Conservation (phyloP, 257 asterid species). For the Petunia axillaris region DNA sequence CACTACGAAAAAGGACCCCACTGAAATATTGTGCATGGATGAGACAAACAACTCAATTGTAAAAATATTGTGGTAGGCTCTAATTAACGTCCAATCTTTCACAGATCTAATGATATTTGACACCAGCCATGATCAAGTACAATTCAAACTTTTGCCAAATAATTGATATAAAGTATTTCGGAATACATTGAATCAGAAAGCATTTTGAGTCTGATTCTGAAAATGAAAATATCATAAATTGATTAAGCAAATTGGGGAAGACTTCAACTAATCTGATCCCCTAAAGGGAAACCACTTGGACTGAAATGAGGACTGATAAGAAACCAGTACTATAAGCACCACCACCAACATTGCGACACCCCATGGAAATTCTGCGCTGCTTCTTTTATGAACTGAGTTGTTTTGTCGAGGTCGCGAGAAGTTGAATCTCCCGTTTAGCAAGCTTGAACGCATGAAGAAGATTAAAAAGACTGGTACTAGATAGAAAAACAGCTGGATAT, state of each 20-base stretch:
- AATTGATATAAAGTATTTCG: no score
- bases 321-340: constrained; percentile 55
- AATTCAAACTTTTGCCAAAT: no score
- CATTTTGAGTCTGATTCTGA: no score
- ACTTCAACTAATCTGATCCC: constrained; percentile 37
- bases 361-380: constrained; percentile 59
- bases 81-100: no score
- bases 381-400: constrained; percentile 24
- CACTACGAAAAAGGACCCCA: no score
- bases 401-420: constrained; percentile 31
- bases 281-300: constrained; percentile 54
- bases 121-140: no score
- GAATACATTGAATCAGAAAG: no score
- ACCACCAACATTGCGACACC: constrained; percentile 53
- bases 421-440: constrained; percentile 36
- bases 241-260: background rate
- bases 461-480: constrained; percentile 50
- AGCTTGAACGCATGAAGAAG: constrained; percentile 41
- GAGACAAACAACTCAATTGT: no score
- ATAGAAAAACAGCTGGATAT: constrained; percentile 54
- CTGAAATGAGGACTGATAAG: constrained; percentile 62
- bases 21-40: no score
- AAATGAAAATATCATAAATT: no score
- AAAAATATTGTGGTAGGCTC: no score
- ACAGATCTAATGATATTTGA: no score